phyloP scores from a whole-genome alignment of 2,329 filamentous ascomycete genomes.

The Sordariomycetes sp. region DNA sequence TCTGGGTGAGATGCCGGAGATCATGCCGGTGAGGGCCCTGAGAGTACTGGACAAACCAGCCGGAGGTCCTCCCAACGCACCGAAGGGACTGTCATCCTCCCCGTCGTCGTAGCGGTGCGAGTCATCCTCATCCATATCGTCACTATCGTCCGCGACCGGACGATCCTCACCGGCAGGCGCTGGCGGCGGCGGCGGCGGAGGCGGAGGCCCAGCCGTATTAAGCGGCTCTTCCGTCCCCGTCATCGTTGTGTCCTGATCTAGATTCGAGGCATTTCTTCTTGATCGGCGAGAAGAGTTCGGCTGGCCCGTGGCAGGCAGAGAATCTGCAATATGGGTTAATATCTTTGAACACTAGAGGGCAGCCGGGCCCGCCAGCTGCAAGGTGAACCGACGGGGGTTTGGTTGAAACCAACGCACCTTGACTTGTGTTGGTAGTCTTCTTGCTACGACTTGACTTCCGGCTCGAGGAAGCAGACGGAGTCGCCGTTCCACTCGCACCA shows the following conservation, averaged over 20 bases:
- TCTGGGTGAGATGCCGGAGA: constrained; percentile 71
- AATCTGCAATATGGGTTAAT: background rate
- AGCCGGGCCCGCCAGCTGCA: background rate
- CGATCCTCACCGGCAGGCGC: constrained; percentile 19
- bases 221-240: constrained; percentile 48
- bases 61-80: constrained; percentile 45
- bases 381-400: background rate
- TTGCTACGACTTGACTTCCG: constrained; percentile 65
- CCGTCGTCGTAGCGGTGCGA: constrained; percentile 38
- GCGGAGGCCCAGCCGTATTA: constrained; percentile 25
- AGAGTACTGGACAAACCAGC: constrained; percentile 70
- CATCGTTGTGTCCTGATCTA: constrained; percentile 60
- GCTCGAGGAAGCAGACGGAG: constrained; percentile 52
- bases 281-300: constrained; percentile 27
- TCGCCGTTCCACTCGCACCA: background rate
- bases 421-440: constrained; percentile 33
- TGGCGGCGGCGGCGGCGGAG: constrained; percentile 30
- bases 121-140: constrained; percentile 46
- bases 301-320: background rate
- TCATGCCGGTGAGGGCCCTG: constrained; percentile 81
- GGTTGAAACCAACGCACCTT: constrained; percentile 20
- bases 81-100: constrained; percentile 56
- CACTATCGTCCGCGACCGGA: constrained; percentile 27
- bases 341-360: background rate
- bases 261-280: constrained; percentile 41